These are phyloP conservation scores for Mucor saturninus DNA, from an alignment of 371 early-diverging fungal species.

Conservation along the genomic window DNA sequence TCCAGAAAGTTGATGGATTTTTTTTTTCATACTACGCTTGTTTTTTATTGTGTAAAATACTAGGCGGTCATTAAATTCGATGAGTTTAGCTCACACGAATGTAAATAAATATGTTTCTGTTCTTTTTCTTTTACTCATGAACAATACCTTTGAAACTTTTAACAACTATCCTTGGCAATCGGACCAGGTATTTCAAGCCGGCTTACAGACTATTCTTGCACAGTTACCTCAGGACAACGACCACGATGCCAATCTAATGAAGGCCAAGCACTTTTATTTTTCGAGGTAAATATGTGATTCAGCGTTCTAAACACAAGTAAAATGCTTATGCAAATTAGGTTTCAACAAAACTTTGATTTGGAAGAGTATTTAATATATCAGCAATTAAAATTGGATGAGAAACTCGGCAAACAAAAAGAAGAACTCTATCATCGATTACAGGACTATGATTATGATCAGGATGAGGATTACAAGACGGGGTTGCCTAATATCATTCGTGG, in stretches of 20 bases:
- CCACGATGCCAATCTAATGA: constrained; percentile 32
- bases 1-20: too few species aligned
- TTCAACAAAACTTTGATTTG: constrained; percentile 48
- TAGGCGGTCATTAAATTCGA: too few species aligned
- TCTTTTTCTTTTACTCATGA: too few species aligned
- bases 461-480: constrained; percentile 46
- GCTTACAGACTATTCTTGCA: constrained; percentile 27
- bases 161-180: constrained; percentile 51
- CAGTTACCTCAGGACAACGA: constrained; percentile 5
- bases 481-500: constrained; percentile 51
- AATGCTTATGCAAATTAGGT: constrained; percentile 25
- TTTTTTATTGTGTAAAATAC: too few species aligned
- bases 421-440: constrained; percentile 49
- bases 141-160: constrained; percentile 25
- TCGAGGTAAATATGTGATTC: constrained; percentile 29
- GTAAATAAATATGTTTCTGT: too few species aligned
- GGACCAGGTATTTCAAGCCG: constrained; percentile 55
- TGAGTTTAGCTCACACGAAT: too few species aligned
- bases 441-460: constrained; percentile 57
- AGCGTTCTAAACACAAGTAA: neutral
- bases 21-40: too few species aligned
- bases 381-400: constrained; percentile 29
- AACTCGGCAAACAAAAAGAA: constrained; percentile 26
- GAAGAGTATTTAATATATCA: constrained; percentile 53
- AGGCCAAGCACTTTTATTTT: constrained; percentile 63